A percentile compares a stretch with the other conserved stretches of the same genome.
Conservation (phyloP, 257 asterid genomes). For the Coffea eugenioides region DNA sequence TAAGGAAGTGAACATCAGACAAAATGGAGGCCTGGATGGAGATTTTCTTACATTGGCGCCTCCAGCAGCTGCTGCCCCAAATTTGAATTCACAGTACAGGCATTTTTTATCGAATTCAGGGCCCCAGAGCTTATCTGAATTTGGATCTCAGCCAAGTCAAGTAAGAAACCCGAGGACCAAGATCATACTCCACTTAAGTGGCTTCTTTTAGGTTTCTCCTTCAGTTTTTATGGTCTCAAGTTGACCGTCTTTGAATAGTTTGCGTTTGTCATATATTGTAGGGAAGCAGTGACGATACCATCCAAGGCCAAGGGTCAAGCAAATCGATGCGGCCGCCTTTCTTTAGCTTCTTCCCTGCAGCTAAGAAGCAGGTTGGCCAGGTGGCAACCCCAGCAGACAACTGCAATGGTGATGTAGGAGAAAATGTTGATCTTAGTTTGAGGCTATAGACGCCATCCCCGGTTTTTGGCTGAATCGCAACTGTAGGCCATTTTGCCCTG, state of each 20-base stretch:
- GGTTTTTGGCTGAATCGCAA: background rate
- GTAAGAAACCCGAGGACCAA: slow-evolving; percentile 27
- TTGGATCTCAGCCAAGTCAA: slow-evolving; percentile 33
- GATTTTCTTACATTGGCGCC: slow-evolving; percentile 84
- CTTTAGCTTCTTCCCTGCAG: slow-evolving; percentile 57
- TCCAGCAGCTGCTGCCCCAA: slow-evolving; percentile 41
- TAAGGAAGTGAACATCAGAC: slow-evolving; percentile 19
- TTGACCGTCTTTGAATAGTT: slow-evolving; percentile 10
- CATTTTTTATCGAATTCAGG: slow-evolving; percentile 21
- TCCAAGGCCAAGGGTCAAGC: slow-evolving; percentile 28
- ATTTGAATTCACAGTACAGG: slow-evolving; percentile 22
- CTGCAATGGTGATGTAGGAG: slow-evolving; percentile 38
- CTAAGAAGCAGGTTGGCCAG: slow-evolving; percentile 29
- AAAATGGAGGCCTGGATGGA: slow-evolving; percentile 43
- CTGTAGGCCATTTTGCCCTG: background rate
- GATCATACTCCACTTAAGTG: background rate
- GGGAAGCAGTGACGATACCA: slow-evolving; percentile 39
- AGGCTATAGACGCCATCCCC: slow-evolving; percentile 41
- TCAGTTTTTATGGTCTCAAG: background rate
- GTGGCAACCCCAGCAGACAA: slow-evolving; percentile 22
- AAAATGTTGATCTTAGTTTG: slow-evolving; percentile 66
- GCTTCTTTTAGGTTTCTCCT: background rate
- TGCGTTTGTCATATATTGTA: slow-evolving; percentile 18
- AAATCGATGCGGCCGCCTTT: slow-evolving; percentile 29
- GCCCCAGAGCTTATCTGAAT: slow-evolving; percentile 18